Evolutionary conservation across 768 basidiomycete species (phyloP).

Genomic region (Candolleomyces eurysporus): DNA sequence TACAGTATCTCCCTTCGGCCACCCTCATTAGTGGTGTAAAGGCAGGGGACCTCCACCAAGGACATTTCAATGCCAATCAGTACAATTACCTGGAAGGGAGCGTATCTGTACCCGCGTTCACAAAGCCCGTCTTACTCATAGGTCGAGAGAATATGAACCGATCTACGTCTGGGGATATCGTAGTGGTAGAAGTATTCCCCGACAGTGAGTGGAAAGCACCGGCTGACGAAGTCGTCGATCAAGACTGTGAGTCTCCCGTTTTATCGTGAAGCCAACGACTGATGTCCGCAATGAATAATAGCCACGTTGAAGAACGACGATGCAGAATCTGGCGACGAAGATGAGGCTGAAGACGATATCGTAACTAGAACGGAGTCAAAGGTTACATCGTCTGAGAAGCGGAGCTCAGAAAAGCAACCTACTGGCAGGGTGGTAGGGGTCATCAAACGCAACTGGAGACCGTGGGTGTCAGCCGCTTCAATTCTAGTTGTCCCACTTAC

Average conservation of each 20-base stretch:
- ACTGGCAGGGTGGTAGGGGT: slow-evolving; percentile 91
- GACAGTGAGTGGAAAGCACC: slow-evolving; percentile 92
- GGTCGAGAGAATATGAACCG: slow-evolving; percentile 96
- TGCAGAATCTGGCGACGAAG: slow-evolving; percentile 68
- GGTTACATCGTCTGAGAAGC: slow-evolving; percentile 32
- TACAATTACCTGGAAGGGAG: slow-evolving; percentile 97
- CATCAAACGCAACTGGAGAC: slow-evolving; percentile 93
- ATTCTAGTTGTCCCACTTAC: not conserved
- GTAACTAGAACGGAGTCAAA: slow-evolving; percentile 42
- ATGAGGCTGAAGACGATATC: slow-evolving; percentile 40
- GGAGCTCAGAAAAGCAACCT: slow-evolving; percentile 69
- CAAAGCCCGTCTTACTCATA: slow-evolving; percentile 78
- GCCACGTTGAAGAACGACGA: slow-evolving; percentile 86
- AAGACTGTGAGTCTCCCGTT: slow-evolving; percentile 60
- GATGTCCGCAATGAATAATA: slow-evolving; percentile 23
- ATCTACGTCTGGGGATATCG: slow-evolving; percentile 89
- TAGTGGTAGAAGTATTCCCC: slow-evolving; percentile 84
- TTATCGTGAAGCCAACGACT: not conserved
- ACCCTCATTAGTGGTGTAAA: slow-evolving; percentile 82
- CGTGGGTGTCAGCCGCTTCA: slow-evolving; percentile 50
- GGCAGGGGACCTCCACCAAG: slow-evolving; percentile 81
- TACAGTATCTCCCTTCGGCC: slow-evolving; percentile 74
- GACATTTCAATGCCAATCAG: slow-evolving; percentile 91
- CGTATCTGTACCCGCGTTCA: slow-evolving; percentile 70
- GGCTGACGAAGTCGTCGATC: slow-evolving; percentile 90